Evolutionary conservation across 768 basidiomycete species (phyloP).

Genomic region (Suillus weaverae): DNA sequence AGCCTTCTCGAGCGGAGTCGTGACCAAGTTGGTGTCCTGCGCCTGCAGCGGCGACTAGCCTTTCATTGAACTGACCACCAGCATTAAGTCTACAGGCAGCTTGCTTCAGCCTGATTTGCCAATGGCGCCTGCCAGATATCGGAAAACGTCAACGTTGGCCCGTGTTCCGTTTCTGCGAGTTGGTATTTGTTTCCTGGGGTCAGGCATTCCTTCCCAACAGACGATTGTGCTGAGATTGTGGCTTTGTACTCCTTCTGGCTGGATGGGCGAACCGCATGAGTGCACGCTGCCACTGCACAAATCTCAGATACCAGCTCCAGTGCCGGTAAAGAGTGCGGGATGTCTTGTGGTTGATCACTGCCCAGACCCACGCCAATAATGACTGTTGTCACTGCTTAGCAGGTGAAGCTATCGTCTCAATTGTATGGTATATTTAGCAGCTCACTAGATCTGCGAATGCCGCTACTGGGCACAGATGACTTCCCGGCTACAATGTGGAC

Average conservation of each 20-base stretch:
- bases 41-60: slow-evolving; percentile 10
- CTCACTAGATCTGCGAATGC: slow-evolving; percentile 6
- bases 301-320: slow-evolving; percentile 20
- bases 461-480: slow-evolving; percentile 16
- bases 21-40: not conserved
- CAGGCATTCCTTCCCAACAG: slow-evolving; percentile 18
- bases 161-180: not conserved
- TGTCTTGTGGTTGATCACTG: slow-evolving; percentile 16
- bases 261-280: not conserved
- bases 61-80: slow-evolving; percentile 20
- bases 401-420: slow-evolving; percentile 3
- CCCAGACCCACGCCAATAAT: slow-evolving; percentile 31
- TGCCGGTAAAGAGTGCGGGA: not conserved
- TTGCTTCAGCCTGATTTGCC: slow-evolving; percentile 17
- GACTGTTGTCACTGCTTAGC: slow-evolving; percentile 17
- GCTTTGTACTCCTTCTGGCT: slow-evolving; percentile 26
- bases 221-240: slow-evolving; percentile 25
- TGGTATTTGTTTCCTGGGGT: not conserved
- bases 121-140: not conserved
- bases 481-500: slow-evolving; percentile 11
- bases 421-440: slow-evolving; percentile 20
- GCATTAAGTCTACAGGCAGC: slow-evolving; percentile 24
- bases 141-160: not conserved
- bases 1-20: not conserved
- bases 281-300: slow-evolving; percentile 13